Percentiles rank a stretch among this genome's conserved stretches.
Conservation (phyloP, 768 basidiomycete species). For the Mycena leptocephala region DNA sequence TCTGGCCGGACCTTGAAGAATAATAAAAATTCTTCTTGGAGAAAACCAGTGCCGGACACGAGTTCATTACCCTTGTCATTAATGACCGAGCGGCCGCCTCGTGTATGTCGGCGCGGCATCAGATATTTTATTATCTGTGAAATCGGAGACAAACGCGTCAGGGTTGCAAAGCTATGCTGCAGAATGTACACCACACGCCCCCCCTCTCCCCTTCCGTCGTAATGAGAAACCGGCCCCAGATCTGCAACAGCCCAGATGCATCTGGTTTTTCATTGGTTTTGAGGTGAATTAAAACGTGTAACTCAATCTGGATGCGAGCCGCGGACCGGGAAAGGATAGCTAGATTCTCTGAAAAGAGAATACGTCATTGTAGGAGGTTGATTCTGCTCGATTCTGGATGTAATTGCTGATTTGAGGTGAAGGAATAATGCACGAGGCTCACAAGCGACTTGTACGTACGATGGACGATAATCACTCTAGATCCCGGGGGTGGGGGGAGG, state of each 20-base stretch:
- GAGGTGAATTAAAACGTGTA: constrained; percentile 30
- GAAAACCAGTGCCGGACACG: constrained; percentile 33
- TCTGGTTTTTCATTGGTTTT: constrained; percentile 27
- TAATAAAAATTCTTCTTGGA: constrained; percentile 20
- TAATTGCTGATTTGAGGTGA: neutral
- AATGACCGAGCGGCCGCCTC: constrained; percentile 34
- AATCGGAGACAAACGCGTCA: constrained; percentile 31
- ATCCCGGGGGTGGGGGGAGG: constrained; percentile 20
- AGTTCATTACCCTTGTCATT: constrained; percentile 41
- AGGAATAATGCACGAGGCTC: constrained; percentile 22
- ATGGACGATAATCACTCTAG: constrained; percentile 30
- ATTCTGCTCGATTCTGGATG: neutral
- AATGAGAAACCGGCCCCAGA: constrained; percentile 27
- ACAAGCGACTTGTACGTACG: constrained; percentile 28
- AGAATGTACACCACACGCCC: constrained; percentile 12
- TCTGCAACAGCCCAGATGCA: constrained; percentile 13
- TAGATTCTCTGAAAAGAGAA: neutral
- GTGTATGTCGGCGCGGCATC: constrained; percentile 30
- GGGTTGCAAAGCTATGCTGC: constrained; percentile 28
- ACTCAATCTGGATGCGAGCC: constrained; percentile 31
- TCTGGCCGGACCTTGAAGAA: constrained; percentile 36
- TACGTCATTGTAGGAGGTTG: constrained; percentile 10
- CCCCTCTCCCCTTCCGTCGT: constrained; percentile 1
- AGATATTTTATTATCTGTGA: constrained; percentile 25
- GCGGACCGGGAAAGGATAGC: constrained; percentile 17